Evolutionary conservation across 106 monocot species (phyloP).

Genomic region (Ottelia alismoides): DNA sequence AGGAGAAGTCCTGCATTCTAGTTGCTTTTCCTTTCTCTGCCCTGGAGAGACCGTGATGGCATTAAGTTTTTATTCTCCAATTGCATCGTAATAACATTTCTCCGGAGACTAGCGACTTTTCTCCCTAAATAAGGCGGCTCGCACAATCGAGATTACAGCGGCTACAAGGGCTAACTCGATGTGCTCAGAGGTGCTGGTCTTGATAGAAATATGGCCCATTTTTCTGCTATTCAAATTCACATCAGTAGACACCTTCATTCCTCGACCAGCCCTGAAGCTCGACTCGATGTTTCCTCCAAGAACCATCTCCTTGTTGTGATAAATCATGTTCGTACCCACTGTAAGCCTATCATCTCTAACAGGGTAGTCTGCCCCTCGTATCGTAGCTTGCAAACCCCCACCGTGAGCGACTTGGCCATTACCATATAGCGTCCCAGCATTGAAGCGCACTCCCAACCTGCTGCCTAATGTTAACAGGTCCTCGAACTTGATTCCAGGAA

Average conservation of each 20-base stretch:
- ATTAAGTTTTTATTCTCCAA: too few relatives aligned
- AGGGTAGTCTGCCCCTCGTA: slow-evolving; percentile 74
- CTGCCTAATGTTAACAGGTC: slow-evolving; percentile 53
- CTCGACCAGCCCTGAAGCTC: slow-evolving; percentile 43
- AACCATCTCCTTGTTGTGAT: slow-evolving; percentile 58
- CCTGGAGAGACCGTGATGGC: too few relatives aligned
- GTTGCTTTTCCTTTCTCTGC: too few relatives aligned
- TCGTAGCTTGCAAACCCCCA: slow-evolving; percentile 40
- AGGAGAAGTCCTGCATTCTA: too few relatives aligned
- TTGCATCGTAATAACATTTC: too few relatives aligned
- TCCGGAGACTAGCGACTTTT: too few relatives aligned
- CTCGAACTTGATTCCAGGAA: slow-evolving; percentile 62
- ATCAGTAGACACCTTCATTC: slow-evolving; percentile 37
- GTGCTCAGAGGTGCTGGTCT: slow-evolving; percentile 43
- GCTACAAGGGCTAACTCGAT: slow-evolving; percentile 40
- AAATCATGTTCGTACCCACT: slow-evolving; percentile 29
- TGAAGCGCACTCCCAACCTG: slow-evolving; percentile 25
- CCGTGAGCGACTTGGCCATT: slow-evolving; percentile 47
- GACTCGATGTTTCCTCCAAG: slow-evolving; percentile 49
- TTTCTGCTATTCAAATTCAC: slow-evolving; percentile 58
- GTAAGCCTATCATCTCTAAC: slow-evolving; percentile 61
- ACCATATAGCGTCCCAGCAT: slow-evolving; percentile 39
- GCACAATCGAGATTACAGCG: slow-evolving; percentile 34
- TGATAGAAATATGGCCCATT: slow-evolving; percentile 51
- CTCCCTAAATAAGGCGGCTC: too few relatives aligned